Base-by-base conservation (phyloP, 164 flowering plant species). In the Buxus sempervirens region DNA sequence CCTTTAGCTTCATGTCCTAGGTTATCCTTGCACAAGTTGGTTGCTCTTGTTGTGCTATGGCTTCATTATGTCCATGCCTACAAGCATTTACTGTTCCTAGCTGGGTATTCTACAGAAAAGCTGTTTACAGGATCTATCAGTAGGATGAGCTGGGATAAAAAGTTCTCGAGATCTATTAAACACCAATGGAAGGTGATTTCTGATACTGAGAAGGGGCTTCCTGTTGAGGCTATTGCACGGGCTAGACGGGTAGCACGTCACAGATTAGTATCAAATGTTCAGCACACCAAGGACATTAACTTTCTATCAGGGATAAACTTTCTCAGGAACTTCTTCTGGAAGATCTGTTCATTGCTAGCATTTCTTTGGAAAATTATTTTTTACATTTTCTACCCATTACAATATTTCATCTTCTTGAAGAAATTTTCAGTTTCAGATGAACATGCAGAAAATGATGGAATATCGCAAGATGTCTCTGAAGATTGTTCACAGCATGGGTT, bases 181-280 rank as follows among this genome's bases (percentile, higher is more conserved):
- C 72, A 75, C 38, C 84, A 78, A 8, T 81, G 82, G 90, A 68
- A 79, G 54, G 62, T 64, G 66, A 80, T 88, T 59, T 78, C 81
- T 76, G 82, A 79, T 55, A 77, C 80, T 32, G 95, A 91, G 76
- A 79, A 82, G 67, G 76, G 77, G 69, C 79, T 94, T 63, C 87
- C 95, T n/a, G 72, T 70, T 54, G 88, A 83, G 66, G 87, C 82
- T 69, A 76, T 91, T 79, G 85, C 84, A 69, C 84, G 71, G 75
- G 95, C 91, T 65, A 81, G 96, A 24, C 74, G 83, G 66, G 72
- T 91, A 63, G 91, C 86, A 27, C 90, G 96, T 62, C 62, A 77
- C 67, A 87, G 80, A 81, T 85, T 81, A 66, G 69, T 77, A 42
- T 54, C 60, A 61, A 68, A 70, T 63, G 73, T 54, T 80, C 74